phyloP scores from a whole-genome alignment of 2,329 filamentous ascomycete species.

The Exophiala viscosa region DNA sequence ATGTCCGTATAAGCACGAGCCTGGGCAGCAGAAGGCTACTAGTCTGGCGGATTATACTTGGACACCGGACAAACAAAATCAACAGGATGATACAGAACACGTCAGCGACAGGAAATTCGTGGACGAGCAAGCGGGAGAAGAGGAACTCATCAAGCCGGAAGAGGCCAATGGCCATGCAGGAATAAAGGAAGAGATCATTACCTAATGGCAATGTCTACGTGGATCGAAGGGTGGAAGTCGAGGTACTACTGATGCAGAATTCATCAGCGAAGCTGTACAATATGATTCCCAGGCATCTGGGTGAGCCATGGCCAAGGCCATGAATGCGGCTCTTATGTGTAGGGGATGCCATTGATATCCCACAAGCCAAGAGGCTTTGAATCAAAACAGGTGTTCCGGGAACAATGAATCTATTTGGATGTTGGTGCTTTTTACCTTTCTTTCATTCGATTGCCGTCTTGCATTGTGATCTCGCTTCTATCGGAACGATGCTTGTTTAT shows the following conservation, averaged over 20 bases:
- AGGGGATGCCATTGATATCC: neutral
- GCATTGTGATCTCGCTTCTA: too few species aligned
- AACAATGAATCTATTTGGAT: too few species aligned
- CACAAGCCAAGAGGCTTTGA: too few species aligned
- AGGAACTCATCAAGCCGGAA: slow-evolving; percentile 68
- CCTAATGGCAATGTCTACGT: neutral
- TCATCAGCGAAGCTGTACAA: slow-evolving; percentile 2
- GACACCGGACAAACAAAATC: slow-evolving; percentile 56
- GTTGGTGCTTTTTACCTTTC: too few species aligned
- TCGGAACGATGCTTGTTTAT: too few species aligned
- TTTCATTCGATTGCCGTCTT: too few species aligned
- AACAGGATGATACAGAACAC: slow-evolving; percentile 52
- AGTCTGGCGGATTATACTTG: slow-evolving; percentile 86
- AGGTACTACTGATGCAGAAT: neutral
- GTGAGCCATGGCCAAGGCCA: neutral
- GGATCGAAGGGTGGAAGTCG: neutral
- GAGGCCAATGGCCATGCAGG: slow-evolving; percentile 10
- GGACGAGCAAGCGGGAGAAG: slow-evolving; percentile 57
- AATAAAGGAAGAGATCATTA: slow-evolving; percentile 18
- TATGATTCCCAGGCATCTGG: neutral
- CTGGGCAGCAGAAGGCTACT: slow-evolving; percentile 70
- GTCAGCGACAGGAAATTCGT: slow-evolving; percentile 88
- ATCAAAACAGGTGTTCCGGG: too few species aligned
- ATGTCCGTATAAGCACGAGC: slow-evolving; percentile 85
- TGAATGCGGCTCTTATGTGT: neutral